phyloP scores from a whole-genome alignment of 2,329 filamentous ascomycete genomes.

The Alternaria rosae region DNA sequence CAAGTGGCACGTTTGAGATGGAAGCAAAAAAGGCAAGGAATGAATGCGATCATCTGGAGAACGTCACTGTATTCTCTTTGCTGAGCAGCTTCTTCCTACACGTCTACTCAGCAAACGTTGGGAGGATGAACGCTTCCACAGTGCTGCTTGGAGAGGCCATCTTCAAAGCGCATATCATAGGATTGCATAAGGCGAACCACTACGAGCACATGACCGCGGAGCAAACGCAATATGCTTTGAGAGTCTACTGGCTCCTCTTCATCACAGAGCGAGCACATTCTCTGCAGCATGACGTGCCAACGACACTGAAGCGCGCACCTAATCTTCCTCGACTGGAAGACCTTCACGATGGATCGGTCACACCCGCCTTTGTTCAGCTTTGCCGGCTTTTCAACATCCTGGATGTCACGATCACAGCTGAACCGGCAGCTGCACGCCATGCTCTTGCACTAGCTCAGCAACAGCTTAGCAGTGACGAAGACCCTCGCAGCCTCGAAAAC shows the following conservation, averaged over 20 bases:
- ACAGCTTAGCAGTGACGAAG: conserved; percentile 40
- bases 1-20: conserved; percentile 39
- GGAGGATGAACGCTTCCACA: conserved; percentile 45
- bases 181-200: conserved; percentile 36
- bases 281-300: conserved; percentile 47
- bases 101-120: conserved; percentile 45
- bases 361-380: conserved; percentile 44
- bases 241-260: conserved; percentile 48
- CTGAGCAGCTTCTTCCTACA: conserved; percentile 46
- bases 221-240: conserved; percentile 37
- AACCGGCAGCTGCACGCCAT: conserved; percentile 36
- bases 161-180: conserved; percentile 44
- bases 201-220: conserved; percentile 37
- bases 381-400: conserved; percentile 46
- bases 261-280: conserved; percentile 48
- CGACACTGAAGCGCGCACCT: conserved; percentile 38
- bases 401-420: conserved; percentile 44
- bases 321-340: conserved; percentile 41
- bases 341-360: conserved; percentile 41
- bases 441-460: conserved; percentile 44
- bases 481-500: conserved; percentile 40
- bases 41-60: conserved; percentile 41
- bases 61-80: conserved; percentile 39
- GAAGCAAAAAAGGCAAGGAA: conserved; percentile 40
- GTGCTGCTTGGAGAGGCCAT: conserved; percentile 44